phyloP scores from a whole-genome alignment of 2,329 filamentous ascomycete species.

The Neoscytalidium dimidiatum region DNA sequence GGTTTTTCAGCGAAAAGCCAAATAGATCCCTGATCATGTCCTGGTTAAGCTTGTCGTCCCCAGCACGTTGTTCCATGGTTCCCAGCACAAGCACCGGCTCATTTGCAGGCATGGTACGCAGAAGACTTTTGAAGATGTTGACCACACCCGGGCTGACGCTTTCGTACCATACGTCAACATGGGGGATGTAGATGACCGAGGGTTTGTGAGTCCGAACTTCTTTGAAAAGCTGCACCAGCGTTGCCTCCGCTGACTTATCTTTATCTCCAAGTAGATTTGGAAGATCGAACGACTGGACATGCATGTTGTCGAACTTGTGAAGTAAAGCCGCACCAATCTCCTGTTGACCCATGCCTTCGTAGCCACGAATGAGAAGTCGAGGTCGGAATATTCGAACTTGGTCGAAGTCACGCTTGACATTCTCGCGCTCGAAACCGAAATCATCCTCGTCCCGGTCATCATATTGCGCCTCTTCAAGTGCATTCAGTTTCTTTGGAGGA shows the following conservation, averaged over 20 bases:
- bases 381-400: slow-evolving; percentile 85
- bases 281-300: slow-evolving; percentile 93
- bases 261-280: slow-evolving; percentile 82
- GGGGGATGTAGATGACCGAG: slow-evolving; percentile 91
- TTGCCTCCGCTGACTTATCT: slow-evolving; percentile 79
- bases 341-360: slow-evolving; percentile 87
- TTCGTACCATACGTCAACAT: slow-evolving; percentile 83
- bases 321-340: slow-evolving; percentile 85
- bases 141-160: slow-evolving; percentile 66
- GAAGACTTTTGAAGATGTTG: slow-evolving; percentile 78
- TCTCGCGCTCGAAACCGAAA: slow-evolving; percentile 82
- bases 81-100: slow-evolving; percentile 87
- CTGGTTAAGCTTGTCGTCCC: slow-evolving; percentile 56
- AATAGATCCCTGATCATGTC: slow-evolving; percentile 77
- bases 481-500: slow-evolving; percentile 81
- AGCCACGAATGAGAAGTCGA: slow-evolving; percentile 79
- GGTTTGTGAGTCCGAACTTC: slow-evolving; percentile 94
- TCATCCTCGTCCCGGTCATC: slow-evolving; percentile 75
- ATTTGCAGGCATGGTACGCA: slow-evolving; percentile 81
- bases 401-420: slow-evolving; percentile 72
- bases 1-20: slow-evolving; percentile 79
- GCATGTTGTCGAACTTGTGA: slow-evolving; percentile 88
- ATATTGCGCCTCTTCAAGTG: slow-evolving; percentile 93
- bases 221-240: slow-evolving; percentile 85
- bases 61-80: slow-evolving; percentile 71